Percentiles rank a stretch among this genome's conserved stretches.
Conservation (phyloP, 2,329 filamentous ascomycete species). For the Arachnomyces sp. region DNA sequence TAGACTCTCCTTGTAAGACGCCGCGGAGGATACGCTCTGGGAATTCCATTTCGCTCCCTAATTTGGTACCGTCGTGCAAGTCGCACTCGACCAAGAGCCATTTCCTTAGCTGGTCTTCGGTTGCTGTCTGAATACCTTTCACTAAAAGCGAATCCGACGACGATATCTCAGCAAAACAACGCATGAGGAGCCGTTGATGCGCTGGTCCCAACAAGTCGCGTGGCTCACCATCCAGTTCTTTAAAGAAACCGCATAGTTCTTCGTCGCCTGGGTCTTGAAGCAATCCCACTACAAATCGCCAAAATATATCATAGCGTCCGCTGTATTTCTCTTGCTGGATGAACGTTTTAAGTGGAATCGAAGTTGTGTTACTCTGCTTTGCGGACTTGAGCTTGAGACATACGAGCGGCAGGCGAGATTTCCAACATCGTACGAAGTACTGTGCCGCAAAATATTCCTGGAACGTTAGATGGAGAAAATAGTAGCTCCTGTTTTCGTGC, state of each 20-base stretch:
- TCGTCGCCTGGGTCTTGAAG: conserved; percentile 17
- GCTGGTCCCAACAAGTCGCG: conserved; percentile 29
- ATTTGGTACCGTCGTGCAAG: too few relatives aligned
- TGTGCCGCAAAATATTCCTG: conserved; percentile 39
- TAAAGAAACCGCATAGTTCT: conserved; percentile 19
- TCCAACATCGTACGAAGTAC: conserved; percentile 27
- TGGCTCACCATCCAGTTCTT: conserved; percentile 25
- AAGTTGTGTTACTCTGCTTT: too few relatives aligned
- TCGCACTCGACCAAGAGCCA: too few relatives aligned
- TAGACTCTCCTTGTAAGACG: too few relatives aligned
- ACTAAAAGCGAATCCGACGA: too few relatives aligned
- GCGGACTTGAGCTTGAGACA: too few relatives aligned
- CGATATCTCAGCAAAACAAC: conserved; percentile 29
- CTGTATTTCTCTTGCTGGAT: conserved; percentile 32
- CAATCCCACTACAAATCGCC: conserved; percentile 38
- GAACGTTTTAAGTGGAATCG: conserved; percentile 20
- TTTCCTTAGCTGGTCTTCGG: too few relatives aligned
- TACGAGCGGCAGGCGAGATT: conserved; percentile 10
- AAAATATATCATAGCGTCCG: conserved; percentile 32
- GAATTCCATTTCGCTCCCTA: too few relatives aligned
- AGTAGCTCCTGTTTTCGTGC: conserved; percentile 20
- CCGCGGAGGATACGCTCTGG: background rate
- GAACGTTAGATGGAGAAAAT: conserved; percentile 38
- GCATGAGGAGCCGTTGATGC: conserved; percentile 33
- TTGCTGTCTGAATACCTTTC: too few relatives aligned